Conservation (phyloP, 2,329 filamentous ascomycete species). For the Pyricularia sp. region DNA sequence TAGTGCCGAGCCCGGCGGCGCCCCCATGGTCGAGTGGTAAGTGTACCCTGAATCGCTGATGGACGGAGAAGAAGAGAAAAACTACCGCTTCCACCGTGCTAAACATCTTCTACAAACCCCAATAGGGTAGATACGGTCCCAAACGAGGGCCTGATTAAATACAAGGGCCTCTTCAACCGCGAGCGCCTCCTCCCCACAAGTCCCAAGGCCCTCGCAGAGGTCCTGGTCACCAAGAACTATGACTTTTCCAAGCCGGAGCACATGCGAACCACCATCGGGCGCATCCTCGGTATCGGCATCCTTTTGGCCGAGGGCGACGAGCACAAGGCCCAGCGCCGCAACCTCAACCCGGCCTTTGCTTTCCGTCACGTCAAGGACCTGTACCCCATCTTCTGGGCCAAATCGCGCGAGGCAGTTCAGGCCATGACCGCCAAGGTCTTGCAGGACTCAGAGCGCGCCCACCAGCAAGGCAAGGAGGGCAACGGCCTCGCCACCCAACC, state of each 20-base stretch:
- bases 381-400: conserved; percentile 77
- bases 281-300: conserved; percentile 61
- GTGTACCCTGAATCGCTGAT: not conserved
- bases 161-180: conserved; percentile 50
- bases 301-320: conserved; percentile 84
- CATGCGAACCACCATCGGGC: conserved; percentile 45
- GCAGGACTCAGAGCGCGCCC: conserved; percentile 22
- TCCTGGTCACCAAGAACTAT: conserved; percentile 60
- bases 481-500: conserved; percentile 15
- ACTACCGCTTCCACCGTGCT: not conserved
- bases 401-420: conserved; percentile 57
- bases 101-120: not conserved
- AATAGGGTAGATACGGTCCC: conserved; percentile 50
- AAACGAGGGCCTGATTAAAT: conserved; percentile 61
- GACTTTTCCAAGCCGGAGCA: conserved; percentile 56
- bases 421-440: conserved; percentile 47
- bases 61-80: not conserved
- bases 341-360: conserved; percentile 74
- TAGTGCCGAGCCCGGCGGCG: conserved; percentile 26
- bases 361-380: conserved; percentile 79
- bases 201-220: conserved; percentile 58
- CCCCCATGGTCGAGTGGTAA: conserved; percentile 39
- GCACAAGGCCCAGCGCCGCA: conserved; percentile 73
- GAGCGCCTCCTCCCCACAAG: conserved; percentile 54
- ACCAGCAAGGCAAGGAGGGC: conserved; percentile 10